phyloP scores from a whole-genome alignment of 495 filamentous ascomycete species.

The Pyrenula massariospora region DNA sequence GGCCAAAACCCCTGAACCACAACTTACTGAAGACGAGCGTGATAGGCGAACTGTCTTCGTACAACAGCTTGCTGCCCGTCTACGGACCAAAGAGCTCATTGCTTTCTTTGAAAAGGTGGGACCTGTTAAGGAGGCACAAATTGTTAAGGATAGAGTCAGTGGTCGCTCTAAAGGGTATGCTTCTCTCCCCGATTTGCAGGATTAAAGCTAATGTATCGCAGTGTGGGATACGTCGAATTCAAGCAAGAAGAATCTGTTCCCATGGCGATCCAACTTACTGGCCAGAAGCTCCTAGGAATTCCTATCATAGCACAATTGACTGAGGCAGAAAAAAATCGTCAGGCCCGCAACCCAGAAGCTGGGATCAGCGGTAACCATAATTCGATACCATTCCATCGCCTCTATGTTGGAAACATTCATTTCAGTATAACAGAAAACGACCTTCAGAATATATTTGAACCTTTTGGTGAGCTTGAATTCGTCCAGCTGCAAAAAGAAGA shows the following conservation, averaged over 20 bases:
- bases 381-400: constrained; percentile 89
- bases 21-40: constrained; percentile 87
- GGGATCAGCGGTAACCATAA: constrained; percentile 49
- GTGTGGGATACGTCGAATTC: constrained; percentile 99
- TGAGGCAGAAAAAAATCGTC: constrained; percentile 98
- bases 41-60: constrained; percentile 97
- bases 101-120: constrained; percentile 95
- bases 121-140: constrained; percentile 93
- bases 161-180: constrained; percentile 94
- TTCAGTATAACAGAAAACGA: constrained; percentile 98
- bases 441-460: constrained; percentile 92
- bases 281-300: constrained; percentile 96
- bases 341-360: constrained; percentile 69
- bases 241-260: constrained; percentile 89
- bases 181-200: background rate
- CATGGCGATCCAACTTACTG: constrained; percentile 93
- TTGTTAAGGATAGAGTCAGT: constrained; percentile 97
- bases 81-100: constrained; percentile 86
- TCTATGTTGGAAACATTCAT: constrained; percentile 99
- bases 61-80: constrained; percentile 87
- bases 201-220: constrained; percentile 30
- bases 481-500: constrained; percentile 96
- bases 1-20: constrained; percentile 44
- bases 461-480: constrained; percentile 95
- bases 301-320: constrained; percentile 97